Evolutionary conservation across 2,329 filamentous ascomycete genomes (phyloP).

Genomic region (Fusarium siculi): DNA sequence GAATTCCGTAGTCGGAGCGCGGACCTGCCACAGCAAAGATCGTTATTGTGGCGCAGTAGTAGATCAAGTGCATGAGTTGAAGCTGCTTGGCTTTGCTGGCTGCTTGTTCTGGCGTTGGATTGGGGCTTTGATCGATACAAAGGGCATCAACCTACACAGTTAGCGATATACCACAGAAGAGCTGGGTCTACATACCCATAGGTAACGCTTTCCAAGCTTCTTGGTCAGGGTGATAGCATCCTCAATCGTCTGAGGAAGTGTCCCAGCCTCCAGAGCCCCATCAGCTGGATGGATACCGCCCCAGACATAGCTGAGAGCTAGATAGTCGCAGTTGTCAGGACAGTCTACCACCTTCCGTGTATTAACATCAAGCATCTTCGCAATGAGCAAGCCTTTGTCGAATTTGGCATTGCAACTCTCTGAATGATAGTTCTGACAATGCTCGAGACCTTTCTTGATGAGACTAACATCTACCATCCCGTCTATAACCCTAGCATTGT

Average conservation of each 20-base stretch:
- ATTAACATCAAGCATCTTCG: neutral
- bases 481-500: neutral
- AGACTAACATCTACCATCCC: neutral
- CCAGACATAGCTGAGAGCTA: neutral
- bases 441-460: neutral
- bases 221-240: neutral
- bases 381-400: neutral
- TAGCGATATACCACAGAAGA: accelerated
- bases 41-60: neutral
- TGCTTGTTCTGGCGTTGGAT: neutral
- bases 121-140: neutral
- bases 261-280: neutral
- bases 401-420: neutral
- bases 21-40: neutral
- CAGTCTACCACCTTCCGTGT: neutral
- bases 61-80: neutral
- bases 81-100: neutral
- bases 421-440: neutral
- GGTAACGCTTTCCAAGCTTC: neutral
- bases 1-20: neutral
- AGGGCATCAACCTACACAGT: neutral
- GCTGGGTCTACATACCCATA: neutral
- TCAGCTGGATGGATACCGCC: neutral
- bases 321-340: neutral
- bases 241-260: neutral